These are phyloP conservation scores for Knoxia roxburghii DNA, from an alignment of 257 asterid genomes.

Conservation along the genomic window DNA sequence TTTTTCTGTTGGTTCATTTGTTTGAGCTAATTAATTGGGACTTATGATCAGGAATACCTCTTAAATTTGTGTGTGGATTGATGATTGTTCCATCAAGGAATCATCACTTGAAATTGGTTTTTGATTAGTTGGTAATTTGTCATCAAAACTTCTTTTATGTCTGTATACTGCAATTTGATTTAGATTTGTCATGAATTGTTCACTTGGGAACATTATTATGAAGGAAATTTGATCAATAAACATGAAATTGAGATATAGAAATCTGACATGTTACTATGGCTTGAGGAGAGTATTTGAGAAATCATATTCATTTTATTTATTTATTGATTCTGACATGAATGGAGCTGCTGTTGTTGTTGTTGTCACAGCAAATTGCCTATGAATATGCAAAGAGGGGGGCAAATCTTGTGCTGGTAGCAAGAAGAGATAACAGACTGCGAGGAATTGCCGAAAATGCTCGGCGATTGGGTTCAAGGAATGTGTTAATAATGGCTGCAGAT, in stretches of 20 bases:
- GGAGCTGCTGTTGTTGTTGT: background rate
- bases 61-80: background rate
- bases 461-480: conserved; percentile 55
- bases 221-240: too few relatives aligned
- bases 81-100: background rate
- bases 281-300: too few relatives aligned
- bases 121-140: too few relatives aligned
- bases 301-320: too few relatives aligned
- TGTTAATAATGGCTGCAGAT: conserved; percentile 79
- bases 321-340: background rate
- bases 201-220: background rate
- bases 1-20: too few relatives aligned
- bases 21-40: too few relatives aligned
- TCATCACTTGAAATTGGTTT: background rate
- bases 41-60: background rate
- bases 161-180: background rate
- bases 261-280: too few relatives aligned
- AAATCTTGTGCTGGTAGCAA: conserved; percentile 72
- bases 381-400: conserved; percentile 83
- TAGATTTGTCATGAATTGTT: background rate
- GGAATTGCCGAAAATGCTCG: conserved; percentile 75
- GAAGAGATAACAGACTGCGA: conserved; percentile 68
- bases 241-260: too few relatives aligned
- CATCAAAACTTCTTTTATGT: background rate
- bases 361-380: conserved; percentile 78